These are phyloP conservation scores for Setaria viridis DNA, from an alignment of 202 grass and related monocot genomes.

Conservation along the genomic window DNA sequence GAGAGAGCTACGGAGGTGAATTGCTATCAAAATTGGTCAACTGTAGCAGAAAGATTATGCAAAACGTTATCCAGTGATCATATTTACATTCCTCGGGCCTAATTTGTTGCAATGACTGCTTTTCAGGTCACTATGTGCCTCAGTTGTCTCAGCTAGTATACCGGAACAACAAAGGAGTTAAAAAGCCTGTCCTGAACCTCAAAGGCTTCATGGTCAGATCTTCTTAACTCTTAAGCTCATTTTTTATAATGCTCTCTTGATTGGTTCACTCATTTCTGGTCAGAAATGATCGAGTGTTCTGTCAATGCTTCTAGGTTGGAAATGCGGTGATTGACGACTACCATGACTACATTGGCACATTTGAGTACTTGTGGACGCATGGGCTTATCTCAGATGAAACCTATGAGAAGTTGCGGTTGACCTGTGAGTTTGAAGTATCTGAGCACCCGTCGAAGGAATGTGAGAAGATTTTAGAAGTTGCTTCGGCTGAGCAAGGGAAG, in stretches of 20 bases:
- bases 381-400: constrained; percentile 82
- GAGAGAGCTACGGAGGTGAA: constrained; percentile 86
- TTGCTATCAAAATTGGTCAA: neutral
- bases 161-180: constrained; percentile 56
- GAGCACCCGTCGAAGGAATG: constrained; percentile 58
- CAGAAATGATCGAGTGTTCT: neutral
- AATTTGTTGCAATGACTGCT: constrained; percentile 23
- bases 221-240: constrained; percentile 5
- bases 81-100: neutral
- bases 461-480: constrained; percentile 35
- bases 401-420: constrained; percentile 58
- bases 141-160: constrained; percentile 71
- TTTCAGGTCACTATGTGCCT: constrained; percentile 77
- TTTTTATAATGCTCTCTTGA: neutral
- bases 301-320: constrained; percentile 56
- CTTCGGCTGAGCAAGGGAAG: constrained; percentile 56
- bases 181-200: constrained; percentile 71
- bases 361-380: constrained; percentile 83
- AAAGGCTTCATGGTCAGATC: constrained; percentile 83
- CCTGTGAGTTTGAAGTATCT: constrained; percentile 54
- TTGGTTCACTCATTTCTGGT: neutral
- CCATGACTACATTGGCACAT: constrained; percentile 78
- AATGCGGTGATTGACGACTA: constrained; percentile 79
- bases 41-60: neutral
- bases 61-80: neutral